phyloP scores from a whole-genome alignment of 768 basidiomycete species.

The Pisolithus orientalis region DNA sequence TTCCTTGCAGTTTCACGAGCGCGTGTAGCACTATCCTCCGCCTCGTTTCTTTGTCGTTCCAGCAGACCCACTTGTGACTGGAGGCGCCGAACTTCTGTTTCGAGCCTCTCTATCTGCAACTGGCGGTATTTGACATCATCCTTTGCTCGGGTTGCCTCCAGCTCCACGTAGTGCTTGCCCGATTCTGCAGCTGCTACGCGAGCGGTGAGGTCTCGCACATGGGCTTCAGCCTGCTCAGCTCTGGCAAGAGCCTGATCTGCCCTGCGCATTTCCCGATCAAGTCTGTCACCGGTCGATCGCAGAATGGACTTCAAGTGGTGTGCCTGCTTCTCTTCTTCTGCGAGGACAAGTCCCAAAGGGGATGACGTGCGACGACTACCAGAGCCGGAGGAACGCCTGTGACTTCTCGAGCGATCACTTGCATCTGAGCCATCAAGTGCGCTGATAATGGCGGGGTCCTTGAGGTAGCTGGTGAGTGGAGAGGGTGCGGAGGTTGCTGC shows the following conservation, averaged over 20 bases:
- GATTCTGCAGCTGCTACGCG: constrained; percentile 37
- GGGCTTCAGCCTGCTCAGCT: constrained; percentile 46
- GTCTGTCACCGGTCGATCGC: constrained; percentile 42
- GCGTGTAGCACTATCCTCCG: constrained; percentile 38
- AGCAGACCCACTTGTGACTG: constrained; percentile 23
- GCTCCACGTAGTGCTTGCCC: constrained; percentile 33
- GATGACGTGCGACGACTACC: constrained; percentile 31
- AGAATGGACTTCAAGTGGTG: constrained; percentile 49
- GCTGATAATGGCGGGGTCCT: constrained; percentile 35
- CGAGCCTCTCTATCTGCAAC: constrained; percentile 40
- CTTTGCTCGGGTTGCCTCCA: constrained; percentile 34
- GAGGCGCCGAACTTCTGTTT: constrained; percentile 37
- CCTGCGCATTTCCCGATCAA: constrained; percentile 51
- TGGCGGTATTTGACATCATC: constrained; percentile 44
- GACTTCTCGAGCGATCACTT: constrained; percentile 24
- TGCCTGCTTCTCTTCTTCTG: constrained; percentile 54
- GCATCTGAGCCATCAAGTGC: constrained; percentile 27
- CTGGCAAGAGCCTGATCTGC: constrained; percentile 47
- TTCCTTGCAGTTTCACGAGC: constrained; percentile 39
- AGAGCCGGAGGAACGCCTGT: constrained; percentile 30
- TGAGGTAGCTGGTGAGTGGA: constrained; percentile 38
- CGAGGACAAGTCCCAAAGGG: constrained; percentile 38
- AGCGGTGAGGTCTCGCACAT: constrained; percentile 34
- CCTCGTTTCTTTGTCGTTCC: constrained; percentile 33
- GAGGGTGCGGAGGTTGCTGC: constrained; percentile 41